A percentile compares a stretch with the other conserved stretches of the same genome.
phyloP scores from a whole-genome alignment of 208 protist species.

The Acanthamoeba rhysodes region DNA sequence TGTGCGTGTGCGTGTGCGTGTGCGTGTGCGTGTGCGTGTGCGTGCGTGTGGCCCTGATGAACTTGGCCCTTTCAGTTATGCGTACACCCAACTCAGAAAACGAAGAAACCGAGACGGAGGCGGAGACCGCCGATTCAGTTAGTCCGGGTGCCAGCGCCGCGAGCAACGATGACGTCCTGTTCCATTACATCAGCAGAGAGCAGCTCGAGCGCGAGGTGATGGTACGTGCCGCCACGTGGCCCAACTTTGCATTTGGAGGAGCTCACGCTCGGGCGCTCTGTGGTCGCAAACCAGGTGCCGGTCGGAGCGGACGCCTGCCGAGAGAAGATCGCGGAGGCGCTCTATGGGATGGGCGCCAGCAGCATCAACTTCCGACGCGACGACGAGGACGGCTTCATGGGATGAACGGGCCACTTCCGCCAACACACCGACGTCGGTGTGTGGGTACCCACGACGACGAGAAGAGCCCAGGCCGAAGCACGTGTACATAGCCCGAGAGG shows the following conservation, averaged over 20 bases:
- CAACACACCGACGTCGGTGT: background rate
- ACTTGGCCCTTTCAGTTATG: background rate
- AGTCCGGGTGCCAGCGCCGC: background rate
- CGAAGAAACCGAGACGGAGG: background rate
- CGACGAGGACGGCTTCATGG: conserved; percentile 65
- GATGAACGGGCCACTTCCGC: background rate
- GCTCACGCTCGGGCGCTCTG: background rate
- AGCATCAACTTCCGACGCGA: conserved; percentile 56
- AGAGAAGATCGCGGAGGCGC: conserved; percentile 19
- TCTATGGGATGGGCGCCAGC: conserved; percentile 65
- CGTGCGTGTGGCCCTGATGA: background rate
- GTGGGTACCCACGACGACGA: no score
- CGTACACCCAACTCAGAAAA: no score
- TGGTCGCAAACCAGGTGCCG: conserved; percentile 14
- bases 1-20: no score
- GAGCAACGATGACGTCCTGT: conserved; percentile 24
- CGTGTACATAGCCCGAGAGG: no score
- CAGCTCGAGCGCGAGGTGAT: conserved; percentile 13
- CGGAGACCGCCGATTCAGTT: no score
- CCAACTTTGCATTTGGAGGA: background rate
- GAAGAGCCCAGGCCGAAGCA: no score
- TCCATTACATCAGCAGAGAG: conserved; percentile 57
- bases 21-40: no score
- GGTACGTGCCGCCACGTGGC: background rate
- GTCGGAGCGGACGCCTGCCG: background rate